Evolutionary conservation across 139 green algal species (phyloP), one percentile per base, ranked within the genome.

Genomic region (Edaphochlamys debaryana): DNA sequence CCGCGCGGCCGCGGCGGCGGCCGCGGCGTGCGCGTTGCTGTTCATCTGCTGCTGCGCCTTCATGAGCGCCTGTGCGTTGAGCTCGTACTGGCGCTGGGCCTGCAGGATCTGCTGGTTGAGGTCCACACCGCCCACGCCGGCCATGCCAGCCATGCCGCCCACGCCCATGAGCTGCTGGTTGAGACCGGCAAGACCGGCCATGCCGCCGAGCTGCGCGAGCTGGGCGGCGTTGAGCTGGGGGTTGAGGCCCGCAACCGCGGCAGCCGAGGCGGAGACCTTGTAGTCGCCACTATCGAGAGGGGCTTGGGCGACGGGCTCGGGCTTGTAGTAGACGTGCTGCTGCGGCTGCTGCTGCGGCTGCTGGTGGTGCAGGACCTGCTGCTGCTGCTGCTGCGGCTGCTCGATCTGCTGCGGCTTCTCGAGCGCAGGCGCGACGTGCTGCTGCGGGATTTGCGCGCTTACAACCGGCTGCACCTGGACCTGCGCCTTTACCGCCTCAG

Each of bases 71-170:
- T 54, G 45, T 13, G 52, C 36, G 52, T 79, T 68, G 36, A 72
- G 41, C 75, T 81, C 60, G 41, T 81, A 81, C 38, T 81, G 75
- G n/a, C 75, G 75, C 50, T 81, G 75, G 15, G 73, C 73, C 2
- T 37, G 37, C 0, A 81, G 60, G 13, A 81, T 63, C 60, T 81
- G 75, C 75, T 71, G 60, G 32, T 81, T 71, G 4, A 81, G 60
- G 36, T 81, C 75, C 5, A 62, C 75, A 11, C 6, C 22, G 34
- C 60, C 60, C 60, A 67, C 29, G 8, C 60, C 60, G 4, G 30
- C 22, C 17, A 34, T 37, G 50, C 52, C 52, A 5, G 40, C 2
- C 2, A 17, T 63, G 54, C 69, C 68, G 32, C 41, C 41, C 20
- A 66, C 6, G 32, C 52, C 60, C 23, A 19, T 41, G 11, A 68